Evolutionary conservation across 345 rosid species (phyloP), one percentile per base, ranked within the genome.

Genomic region (Pugionium cornutum): DNA sequence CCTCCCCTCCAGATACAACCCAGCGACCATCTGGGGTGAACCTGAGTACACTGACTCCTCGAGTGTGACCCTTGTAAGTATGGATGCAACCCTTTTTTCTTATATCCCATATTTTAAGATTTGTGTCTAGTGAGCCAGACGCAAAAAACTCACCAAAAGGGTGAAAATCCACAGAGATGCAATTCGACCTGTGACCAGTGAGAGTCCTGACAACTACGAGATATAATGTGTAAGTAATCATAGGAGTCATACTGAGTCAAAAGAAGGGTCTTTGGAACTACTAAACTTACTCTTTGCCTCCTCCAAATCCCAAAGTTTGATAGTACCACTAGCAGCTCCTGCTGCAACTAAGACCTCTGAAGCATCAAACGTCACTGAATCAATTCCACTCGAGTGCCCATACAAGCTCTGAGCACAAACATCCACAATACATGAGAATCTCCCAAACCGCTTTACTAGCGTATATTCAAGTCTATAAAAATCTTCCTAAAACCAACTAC

Each of bases 11-110:
- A 26, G 99, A 94, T 39, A 94, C 99, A 77, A 94, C 91, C 99
- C 99, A 94, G 29, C 99, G 97, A 37, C 99, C 99, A 80, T 94
- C 97, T 31, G 99, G 99, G 62, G 99, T 94, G 72, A 90, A 94
- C 78, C 99, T 88, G 66, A 94, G 84, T 61, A 90, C 90, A 85
- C 99, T 18, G 18, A 18, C 18, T 18, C 18, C 18, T 18, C 18
- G 18, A 18, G 18, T 18, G 18, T 18, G 18, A 18, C 18, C 18
- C 18, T 18, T 18, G 18, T 18, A 18, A 18, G 18, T 18, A 18
- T 18, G 18, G 18, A 18, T 18, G 18, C 18, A 18, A 18, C 18
- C 18, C 18, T 18, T 18, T 18, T 18, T 18, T 18, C 18, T 78
- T 73, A 94, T 87, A 75, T 94, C 99, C 99, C 99, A 94, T 82